A percentile compares a stretch with the other conserved stretches of the same genome.
phyloP scores from a whole-genome alignment of 495 filamentous ascomycete genomes.

The Daldinia vernicosa region DNA sequence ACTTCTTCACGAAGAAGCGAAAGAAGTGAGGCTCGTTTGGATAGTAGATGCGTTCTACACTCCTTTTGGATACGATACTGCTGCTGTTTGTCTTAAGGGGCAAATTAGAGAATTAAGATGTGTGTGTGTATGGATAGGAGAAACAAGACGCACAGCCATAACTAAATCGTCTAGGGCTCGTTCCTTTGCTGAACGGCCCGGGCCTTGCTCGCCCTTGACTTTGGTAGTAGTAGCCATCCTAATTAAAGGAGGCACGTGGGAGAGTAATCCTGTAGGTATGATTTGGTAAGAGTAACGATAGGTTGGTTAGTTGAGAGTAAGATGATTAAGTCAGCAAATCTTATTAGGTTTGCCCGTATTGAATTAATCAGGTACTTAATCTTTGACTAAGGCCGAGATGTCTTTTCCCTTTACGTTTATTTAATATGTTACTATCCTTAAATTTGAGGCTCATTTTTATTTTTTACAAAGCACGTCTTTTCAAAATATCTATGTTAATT shows the following conservation, averaged over 20 bases:
- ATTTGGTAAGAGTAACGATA: not conserved
- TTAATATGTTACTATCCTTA: not conserved
- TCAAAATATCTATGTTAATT: not conserved
- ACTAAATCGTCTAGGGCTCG: constrained; percentile 68
- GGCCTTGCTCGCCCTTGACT: constrained; percentile 48
- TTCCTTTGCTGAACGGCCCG: constrained; percentile 41
- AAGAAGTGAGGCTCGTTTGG: constrained; percentile 79
- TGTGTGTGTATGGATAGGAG: not conserved
- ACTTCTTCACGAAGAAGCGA: constrained; percentile 85
- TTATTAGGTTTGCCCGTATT: not conserved
- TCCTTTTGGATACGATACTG: constrained; percentile 89
- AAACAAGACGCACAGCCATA: constrained; percentile 67
- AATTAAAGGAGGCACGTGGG: not conserved
- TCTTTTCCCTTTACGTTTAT: not conserved
- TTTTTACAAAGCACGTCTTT: not conserved
- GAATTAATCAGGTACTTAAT: too few relatives aligned
- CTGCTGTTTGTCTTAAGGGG: constrained; percentile 79
- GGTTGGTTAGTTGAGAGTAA: not conserved
- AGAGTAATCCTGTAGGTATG: not conserved
- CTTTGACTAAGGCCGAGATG: not conserved
- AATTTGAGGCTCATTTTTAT: not conserved
- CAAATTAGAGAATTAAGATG: constrained; percentile 24
- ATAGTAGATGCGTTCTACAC: constrained; percentile 85
- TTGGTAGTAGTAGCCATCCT: constrained; percentile 26
- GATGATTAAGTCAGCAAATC: not conserved